These are phyloP conservation scores for Populus hybrid DNA, from an alignment of 441 rosid genomes.

Conservation along the genomic window DNA sequence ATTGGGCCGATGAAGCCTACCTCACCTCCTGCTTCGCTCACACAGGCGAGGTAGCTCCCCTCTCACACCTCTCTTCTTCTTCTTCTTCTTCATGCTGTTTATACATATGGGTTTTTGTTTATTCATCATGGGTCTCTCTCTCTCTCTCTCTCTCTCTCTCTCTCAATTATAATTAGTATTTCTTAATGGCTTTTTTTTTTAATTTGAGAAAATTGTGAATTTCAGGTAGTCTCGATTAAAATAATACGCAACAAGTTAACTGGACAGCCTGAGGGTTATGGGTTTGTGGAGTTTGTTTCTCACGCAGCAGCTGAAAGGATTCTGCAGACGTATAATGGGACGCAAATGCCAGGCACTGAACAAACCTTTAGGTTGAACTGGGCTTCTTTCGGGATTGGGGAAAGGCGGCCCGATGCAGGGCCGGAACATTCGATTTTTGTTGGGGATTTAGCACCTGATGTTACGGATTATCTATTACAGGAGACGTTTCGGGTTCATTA, in stretches of 20 bases:
- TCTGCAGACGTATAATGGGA: constrained; percentile 78
- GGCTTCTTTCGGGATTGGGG: constrained; percentile 96
- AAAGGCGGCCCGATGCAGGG: constrained; percentile 76
- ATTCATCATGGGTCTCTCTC: background rate
- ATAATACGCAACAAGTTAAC: constrained; percentile 91
- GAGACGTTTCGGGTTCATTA: constrained; percentile 85
- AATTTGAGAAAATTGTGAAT: background rate
- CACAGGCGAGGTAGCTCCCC: constrained; percentile 74
- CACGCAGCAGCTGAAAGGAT: constrained; percentile 89
- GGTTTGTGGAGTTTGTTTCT: constrained; percentile 85
- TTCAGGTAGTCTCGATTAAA: constrained; percentile 77
- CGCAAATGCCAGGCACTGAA: constrained; percentile 82
- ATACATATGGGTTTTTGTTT: background rate
- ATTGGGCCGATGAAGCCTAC: constrained; percentile 88
- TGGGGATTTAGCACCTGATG: constrained; percentile 91
- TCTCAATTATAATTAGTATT: background rate
- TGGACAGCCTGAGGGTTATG: constrained; percentile 93
- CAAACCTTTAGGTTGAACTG: constrained; percentile 79
- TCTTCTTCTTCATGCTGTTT: background rate
- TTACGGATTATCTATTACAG: constrained; percentile 83
- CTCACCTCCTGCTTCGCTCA: constrained; percentile 88
- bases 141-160: too few species aligned
- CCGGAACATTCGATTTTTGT: constrained; percentile 96
- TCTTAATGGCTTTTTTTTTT: background rate
- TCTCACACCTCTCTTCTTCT: background rate